These are phyloP conservation scores for Pachyrhizus erosus DNA, from an alignment of 306 rosid species.

Conservation along the genomic window DNA sequence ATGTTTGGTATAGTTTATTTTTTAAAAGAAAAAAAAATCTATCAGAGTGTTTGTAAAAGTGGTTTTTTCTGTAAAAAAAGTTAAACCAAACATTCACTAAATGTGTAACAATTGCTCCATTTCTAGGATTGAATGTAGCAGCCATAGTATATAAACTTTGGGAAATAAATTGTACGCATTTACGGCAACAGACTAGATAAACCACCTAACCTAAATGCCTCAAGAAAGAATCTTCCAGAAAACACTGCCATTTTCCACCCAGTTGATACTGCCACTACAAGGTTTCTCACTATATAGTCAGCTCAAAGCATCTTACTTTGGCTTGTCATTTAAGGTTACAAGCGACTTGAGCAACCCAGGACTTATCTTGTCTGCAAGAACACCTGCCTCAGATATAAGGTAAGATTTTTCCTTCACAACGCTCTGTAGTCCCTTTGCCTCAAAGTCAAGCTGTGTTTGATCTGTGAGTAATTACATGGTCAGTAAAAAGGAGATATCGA, in stretches of 20 bases:
- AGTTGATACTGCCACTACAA: no score
- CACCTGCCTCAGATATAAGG: constrained; percentile 80
- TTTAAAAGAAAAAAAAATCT: neutral
- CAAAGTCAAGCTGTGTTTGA: constrained; percentile 77
- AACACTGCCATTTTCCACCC: no score
- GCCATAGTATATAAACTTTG: neutral
- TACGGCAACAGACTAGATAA: constrained; percentile 21
- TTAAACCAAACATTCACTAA: no score
- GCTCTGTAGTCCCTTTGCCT: constrained; percentile 77
- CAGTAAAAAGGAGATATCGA: constrained; percentile 5
- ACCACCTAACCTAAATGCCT: no score
- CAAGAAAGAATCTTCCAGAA: no score
- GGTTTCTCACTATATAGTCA: no score
- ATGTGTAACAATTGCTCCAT: neutral
- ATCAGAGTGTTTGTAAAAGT: neutral
- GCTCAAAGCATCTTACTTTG: constrained; percentile 49
- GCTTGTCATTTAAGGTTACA: constrained; percentile 74
- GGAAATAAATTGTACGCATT: neutral
- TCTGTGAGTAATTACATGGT: constrained; percentile 58
- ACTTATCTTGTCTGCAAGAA: constrained; percentile 72
- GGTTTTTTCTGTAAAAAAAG: neutral
- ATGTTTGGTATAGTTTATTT: neutral
- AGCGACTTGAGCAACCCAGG: constrained; percentile 78
- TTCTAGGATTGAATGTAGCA: neutral
- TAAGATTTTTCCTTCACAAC: constrained; percentile 79